Base-by-base conservation (phyloP, 306 rosid species). In the Lagenaria siceraria region DNA sequence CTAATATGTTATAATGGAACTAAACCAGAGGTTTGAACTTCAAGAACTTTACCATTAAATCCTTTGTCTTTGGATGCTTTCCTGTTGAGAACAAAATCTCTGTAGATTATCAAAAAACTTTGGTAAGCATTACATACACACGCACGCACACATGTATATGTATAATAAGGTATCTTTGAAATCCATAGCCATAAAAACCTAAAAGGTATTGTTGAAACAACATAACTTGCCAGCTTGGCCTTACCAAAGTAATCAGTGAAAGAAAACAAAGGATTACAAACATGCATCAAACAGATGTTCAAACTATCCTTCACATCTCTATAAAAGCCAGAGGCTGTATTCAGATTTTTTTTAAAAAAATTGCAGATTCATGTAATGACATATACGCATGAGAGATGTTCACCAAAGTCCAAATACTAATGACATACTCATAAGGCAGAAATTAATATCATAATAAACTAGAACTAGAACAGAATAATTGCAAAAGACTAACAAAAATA, bases 61-160 rank as follows among this genome's bases (percentile, higher is more conserved):
- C 91, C 85, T 87, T 90, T 11, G 96, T 90, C 84, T 88, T 94
- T 46, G 89, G 93, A 85, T 94, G 97, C 74, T 84, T 87, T 82
- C 65, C 89, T 10, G 97, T 86, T 77, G 96, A 79, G 85, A 94
- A 91, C 54, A 93, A 84, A 84, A 86, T 84, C 82, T 96, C 98
- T 93, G 94, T 38, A 77, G 77, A 85, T 80, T 24, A 78, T 70
- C 74, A 18, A 84, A 77, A 62, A 29, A 43, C 51, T 36, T 11
- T 4, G 36, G 52, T 69, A 46, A 69, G 54, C 46, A 69, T 11
- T 8, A 18, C 13, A 62, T 6, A 33, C 17, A 13, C 9, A 0
- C 12, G 22, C 3, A 18, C 13, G 33, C 0, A 29, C 4, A 33
- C 5, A 40, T 63, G 21, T 10, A 4, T 42, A n/a, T 21, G 22